Conservation (phyloP, 768 basidiomycete genomes). For the Dioszegia crocea region DNA sequence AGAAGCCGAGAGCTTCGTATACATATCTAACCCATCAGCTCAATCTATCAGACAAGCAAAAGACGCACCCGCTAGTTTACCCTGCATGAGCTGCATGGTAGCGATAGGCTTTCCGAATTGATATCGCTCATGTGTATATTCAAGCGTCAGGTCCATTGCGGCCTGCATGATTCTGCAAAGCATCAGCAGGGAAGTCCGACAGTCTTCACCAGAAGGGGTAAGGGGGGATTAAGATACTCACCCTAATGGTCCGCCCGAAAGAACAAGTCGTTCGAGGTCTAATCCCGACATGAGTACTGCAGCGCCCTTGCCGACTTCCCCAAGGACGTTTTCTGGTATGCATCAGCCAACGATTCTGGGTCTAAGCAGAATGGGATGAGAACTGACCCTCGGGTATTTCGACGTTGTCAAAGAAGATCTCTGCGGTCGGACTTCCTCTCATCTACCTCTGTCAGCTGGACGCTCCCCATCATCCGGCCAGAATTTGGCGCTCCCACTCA, state of each 20-base stretch:
- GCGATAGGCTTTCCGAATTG: constrained; percentile 86
- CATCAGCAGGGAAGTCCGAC: no score
- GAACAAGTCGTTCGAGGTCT: constrained; percentile 83
- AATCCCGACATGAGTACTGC: constrained; percentile 90
- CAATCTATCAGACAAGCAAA: no score
- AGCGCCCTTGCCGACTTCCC: constrained; percentile 71
- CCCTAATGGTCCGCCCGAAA: constrained; percentile 90
- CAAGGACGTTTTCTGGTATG: constrained; percentile 88
- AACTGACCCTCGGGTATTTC: constrained; percentile 78
- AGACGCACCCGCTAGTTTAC: constrained; percentile 53
- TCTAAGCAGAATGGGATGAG: constrained; percentile 12
- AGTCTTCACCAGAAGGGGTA: no score
- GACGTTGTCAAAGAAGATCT: constrained; percentile 85
- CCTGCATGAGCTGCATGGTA: constrained; percentile 94
- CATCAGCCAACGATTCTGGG: no score
- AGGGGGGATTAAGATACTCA: constrained; percentile 37
- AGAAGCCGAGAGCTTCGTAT: constrained; percentile 83
- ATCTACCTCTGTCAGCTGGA: constrained; percentile 53
- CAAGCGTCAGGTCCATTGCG: constrained; percentile 69
- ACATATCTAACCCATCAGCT: constrained; percentile 65
- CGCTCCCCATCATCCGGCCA: background rate
- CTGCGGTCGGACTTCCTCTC: constrained; percentile 92
- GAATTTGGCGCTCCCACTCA: background rate
- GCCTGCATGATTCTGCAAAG: constrained; percentile 75
- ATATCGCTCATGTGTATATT: constrained; percentile 84